phyloP scores from a whole-genome alignment of 2,329 filamentous ascomycete species.

The Paracorniculantispora psalliotae region DNA sequence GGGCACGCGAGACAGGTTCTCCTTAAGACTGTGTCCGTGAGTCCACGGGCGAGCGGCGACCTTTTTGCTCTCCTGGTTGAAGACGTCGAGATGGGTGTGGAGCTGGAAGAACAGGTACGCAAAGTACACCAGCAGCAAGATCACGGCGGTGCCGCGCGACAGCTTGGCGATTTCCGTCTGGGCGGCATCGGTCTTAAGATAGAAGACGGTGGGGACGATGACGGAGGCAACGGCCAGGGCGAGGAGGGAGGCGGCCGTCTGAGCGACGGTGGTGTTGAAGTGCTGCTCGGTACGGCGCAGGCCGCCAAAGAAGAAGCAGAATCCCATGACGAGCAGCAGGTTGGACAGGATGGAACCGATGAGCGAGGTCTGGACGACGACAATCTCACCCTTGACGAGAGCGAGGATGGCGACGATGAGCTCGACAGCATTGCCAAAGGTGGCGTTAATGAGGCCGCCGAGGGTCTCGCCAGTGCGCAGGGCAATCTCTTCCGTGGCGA shows the following conservation, averaged over 20 bases:
- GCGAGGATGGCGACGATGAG: slow-evolving; percentile 86
- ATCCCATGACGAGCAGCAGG: slow-evolving; percentile 80
- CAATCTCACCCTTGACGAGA: slow-evolving; percentile 64
- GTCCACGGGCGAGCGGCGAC: slow-evolving; percentile 55
- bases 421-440: slow-evolving; percentile 89
- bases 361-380: slow-evolving; percentile 88
- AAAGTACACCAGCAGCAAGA: slow-evolving; percentile 77
- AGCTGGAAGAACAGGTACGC: slow-evolving; percentile 89
- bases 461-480: slow-evolving; percentile 76
- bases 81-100: slow-evolving; percentile 75
- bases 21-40: slow-evolving; percentile 30
- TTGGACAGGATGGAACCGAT: slow-evolving; percentile 92
- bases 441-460: slow-evolving; percentile 83
- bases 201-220: slow-evolving; percentile 87
- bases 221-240: slow-evolving; percentile 74
- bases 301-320: slow-evolving; percentile 88
- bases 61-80: slow-evolving; percentile 75
- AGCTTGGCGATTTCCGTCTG: slow-evolving; percentile 51
- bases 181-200: slow-evolving; percentile 42
- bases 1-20: slow-evolving; percentile 36
- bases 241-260: slow-evolving; percentile 78
- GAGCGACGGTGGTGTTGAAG: slow-evolving; percentile 89
- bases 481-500: slow-evolving; percentile 86
- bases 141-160: slow-evolving; percentile 70
- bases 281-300: slow-evolving; percentile 73